phyloP scores from a whole-genome alignment of 768 basidiomycete species.

The Lyophyllum decastes region DNA sequence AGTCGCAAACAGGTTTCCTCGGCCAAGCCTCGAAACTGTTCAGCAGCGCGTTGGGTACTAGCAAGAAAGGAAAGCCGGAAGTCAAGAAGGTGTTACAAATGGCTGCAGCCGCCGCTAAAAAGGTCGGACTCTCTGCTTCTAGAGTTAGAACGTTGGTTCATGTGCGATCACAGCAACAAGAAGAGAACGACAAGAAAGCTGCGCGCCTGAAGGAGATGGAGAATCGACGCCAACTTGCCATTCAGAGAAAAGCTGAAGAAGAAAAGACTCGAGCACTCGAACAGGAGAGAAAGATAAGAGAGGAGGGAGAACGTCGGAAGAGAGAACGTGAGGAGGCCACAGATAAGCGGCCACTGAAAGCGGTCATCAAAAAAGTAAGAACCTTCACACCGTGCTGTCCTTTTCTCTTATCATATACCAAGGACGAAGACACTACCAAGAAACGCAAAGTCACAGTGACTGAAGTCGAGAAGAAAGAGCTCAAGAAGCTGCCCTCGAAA shows the following conservation, averaged over 20 bases:
- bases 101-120: slow-evolving; percentile 85
- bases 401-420: slow-evolving; percentile 7
- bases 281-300: slow-evolving; percentile 71
- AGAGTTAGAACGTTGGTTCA: background rate
- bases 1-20: slow-evolving; percentile 63
- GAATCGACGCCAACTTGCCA: slow-evolving; percentile 66
- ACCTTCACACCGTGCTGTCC: background rate
- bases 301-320: slow-evolving; percentile 77
- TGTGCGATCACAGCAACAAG: slow-evolving; percentile 70
- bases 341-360: slow-evolving; percentile 65
- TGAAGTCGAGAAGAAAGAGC: slow-evolving; percentile 53
- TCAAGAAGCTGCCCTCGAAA: slow-evolving; percentile 60
- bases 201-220: slow-evolving; percentile 81
- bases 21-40: slow-evolving; percentile 71
- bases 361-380: slow-evolving; percentile 57
- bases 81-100: slow-evolving; percentile 79
- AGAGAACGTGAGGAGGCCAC: slow-evolving; percentile 79
- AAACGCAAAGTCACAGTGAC: slow-evolving; percentile 66
- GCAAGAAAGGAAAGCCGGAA: slow-evolving; percentile 74
- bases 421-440: slow-evolving; percentile 74
- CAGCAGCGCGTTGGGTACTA: slow-evolving; percentile 62
- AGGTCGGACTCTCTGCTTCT: slow-evolving; percentile 48
- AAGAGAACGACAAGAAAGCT: slow-evolving; percentile 80
- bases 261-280: slow-evolving; percentile 64
- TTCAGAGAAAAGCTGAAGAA: slow-evolving; percentile 78